Base-by-base conservation (phyloP, 345 rosid species). In the Laguncularia racemosa region DNA sequence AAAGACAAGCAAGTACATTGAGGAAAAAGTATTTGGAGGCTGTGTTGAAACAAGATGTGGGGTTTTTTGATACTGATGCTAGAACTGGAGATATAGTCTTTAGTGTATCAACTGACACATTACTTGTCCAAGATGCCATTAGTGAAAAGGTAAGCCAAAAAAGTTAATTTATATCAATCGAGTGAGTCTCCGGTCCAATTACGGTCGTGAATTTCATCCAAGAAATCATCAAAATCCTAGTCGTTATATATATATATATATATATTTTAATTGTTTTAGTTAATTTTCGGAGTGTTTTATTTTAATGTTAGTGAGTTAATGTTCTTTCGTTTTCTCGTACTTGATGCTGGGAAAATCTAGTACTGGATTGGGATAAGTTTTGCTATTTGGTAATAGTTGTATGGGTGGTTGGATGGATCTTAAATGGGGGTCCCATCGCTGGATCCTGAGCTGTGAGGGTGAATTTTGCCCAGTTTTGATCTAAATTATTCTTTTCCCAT, bases 101-200 rank as follows among this genome's bases (percentile, higher is more conserved):
- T 67, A 85, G 97, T 75, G 95, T 93, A 68, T 93, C 99, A 19
- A 93, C 99, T 12, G 99, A 93, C 71, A 93, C 99, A 56, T 88
- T 93, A 63, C 97, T 93, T 45, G 97, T 93, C 63, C 99, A 93
- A 88, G 99, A 93, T 66, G 99, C 99, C 80, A 93, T 93, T 62
- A 89, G 99, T 55, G 97, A 93, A 70, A 93, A 93, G 97, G 98
- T 92, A 28, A 26, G 28, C 44, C 43, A 13, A 15, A 2, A 33
- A 33, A 33, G 6, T 33, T 1, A 33, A 23, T 23, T 23, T 23
- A 0, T 23, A 0, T 23, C 28, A 23, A 23, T 23, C 1, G 28
- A 23, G 28, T 3, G 5, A 23, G 28, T 23, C 3, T 3, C 28
- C 28, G 2, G 28, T 23, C 28, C 28, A 6, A 23, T 3, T 23